phyloP scores from a whole-genome alignment of 2,329 filamentous ascomycete species.

The Zymoseptoria ardabiliae region DNA sequence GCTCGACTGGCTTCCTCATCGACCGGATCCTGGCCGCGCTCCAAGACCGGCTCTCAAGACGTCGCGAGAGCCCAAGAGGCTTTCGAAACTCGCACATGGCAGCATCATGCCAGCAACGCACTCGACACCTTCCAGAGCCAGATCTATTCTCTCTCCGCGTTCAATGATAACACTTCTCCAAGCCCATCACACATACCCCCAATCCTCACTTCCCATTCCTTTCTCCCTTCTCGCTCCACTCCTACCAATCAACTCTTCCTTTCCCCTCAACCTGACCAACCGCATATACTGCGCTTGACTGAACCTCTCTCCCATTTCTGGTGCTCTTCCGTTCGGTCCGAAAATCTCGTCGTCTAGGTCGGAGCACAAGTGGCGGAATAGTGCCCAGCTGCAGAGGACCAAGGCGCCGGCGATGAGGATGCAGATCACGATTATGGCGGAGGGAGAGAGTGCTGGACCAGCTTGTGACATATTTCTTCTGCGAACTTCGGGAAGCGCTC shows the following conservation, averaged over 20 bases:
- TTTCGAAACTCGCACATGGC: no score
- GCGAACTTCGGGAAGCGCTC: no score
- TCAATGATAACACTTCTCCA: neutral
- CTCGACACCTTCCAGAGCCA: no score
- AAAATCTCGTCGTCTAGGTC: neutral
- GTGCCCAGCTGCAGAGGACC: slow-evolving; percentile 15
- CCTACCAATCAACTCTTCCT: slow-evolving; percentile 9
- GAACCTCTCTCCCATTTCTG: slow-evolving; percentile 1
- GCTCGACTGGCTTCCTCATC: no score
- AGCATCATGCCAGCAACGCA: no score
- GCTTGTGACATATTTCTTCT: neutral
- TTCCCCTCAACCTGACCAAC: slow-evolving; percentile 15
- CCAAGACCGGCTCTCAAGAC: no score
- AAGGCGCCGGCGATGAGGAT: slow-evolving; percentile 15
- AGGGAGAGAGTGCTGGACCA: neutral
- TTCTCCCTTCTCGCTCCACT: neutral
- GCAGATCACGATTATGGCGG: slow-evolving; percentile 17
- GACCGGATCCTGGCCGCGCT: no score
- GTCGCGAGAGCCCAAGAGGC: no score
- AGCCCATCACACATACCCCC: neutral
- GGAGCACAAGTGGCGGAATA: slow-evolving; percentile 15
- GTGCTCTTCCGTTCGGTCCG: neutral
- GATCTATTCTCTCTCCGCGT: no score
- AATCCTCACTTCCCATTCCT: neutral
- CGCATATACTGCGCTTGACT: slow-evolving; percentile 22